Percentiles rank a stretch among this genome's conserved stretches.
These are phyloP conservation scores for Starmera dryadoides DNA, from an alignment of 805 yeast species.

Conservation along the genomic window DNA sequence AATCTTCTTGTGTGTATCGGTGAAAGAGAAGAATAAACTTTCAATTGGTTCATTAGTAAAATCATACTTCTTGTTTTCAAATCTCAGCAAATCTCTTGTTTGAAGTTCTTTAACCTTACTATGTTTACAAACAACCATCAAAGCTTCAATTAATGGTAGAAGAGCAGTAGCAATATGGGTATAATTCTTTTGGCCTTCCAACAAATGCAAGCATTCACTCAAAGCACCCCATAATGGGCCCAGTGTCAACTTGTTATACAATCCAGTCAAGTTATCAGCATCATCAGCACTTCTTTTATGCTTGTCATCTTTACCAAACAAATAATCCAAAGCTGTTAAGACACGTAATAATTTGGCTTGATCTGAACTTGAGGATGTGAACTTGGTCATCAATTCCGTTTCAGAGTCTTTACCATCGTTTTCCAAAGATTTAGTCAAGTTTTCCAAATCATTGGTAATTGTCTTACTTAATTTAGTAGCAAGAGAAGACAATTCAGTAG, in stretches of 20 bases:
- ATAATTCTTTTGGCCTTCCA: conserved; percentile 52
- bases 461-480: conserved; percentile 54
- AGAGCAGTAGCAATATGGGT: conserved; percentile 70
- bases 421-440: conserved; percentile 38
- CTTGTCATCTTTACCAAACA: conserved; percentile 37
- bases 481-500: conserved; percentile 54
- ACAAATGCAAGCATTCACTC: conserved; percentile 58
- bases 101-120: conserved; percentile 54
- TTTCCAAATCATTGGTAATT: conserved; percentile 48
- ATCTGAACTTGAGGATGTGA: conserved; percentile 74
- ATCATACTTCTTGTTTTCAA: conserved; percentile 57
- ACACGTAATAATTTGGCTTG: conserved; percentile 85
- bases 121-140: conserved; percentile 95
- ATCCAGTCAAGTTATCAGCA: conserved; percentile 41
- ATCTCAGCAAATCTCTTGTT: conserved; percentile 47
- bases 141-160: conserved; percentile 80
- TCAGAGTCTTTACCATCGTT: conserved; percentile 39
- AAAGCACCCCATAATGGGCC: conserved; percentile 83
- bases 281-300: conserved; percentile 9
- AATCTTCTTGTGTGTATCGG: conserved; percentile 81
- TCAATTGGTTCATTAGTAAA: conserved; percentile 72
- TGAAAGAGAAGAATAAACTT: conserved; percentile 73
- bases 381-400: conserved; percentile 50
- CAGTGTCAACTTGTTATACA: conserved; percentile 63
- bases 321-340: conserved; percentile 79